A percentile compares a stretch with the other conserved stretches of the same genome.
Conservation (phyloP, 768 basidiomycete genomes). For the Hygrophorus pudorinus region DNA sequence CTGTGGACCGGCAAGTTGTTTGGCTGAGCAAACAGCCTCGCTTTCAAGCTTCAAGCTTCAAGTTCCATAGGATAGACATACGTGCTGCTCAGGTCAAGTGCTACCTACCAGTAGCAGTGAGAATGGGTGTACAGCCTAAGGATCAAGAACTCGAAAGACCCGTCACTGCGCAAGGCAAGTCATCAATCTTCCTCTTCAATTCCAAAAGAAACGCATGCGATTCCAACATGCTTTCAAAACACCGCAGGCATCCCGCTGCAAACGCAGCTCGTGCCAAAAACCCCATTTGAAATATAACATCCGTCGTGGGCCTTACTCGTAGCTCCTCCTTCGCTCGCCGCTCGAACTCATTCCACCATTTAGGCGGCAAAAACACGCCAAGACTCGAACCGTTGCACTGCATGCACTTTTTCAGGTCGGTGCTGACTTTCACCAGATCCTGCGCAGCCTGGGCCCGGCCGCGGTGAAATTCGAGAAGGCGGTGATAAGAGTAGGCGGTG, state of each 20-base stretch:
- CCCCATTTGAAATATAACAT: conserved; percentile 47
- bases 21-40: too few relatives aligned
- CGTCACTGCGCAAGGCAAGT: conserved; percentile 23
- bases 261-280: conserved; percentile 46
- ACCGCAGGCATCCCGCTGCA: conserved; percentile 47
- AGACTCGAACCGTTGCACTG: conserved; percentile 48
- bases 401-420: conserved; percentile 41
- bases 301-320: conserved; percentile 41
- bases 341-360: conserved; percentile 63
- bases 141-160: background rate
- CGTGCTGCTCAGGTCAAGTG: too few relatives aligned
- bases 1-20: too few relatives aligned
- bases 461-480: conserved; percentile 50
- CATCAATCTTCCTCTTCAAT: conserved; percentile 51
- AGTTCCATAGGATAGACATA: too few relatives aligned
- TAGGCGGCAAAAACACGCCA: conserved; percentile 40
- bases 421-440: conserved; percentile 28
- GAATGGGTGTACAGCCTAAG: too few relatives aligned
- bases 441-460: conserved; percentile 40
- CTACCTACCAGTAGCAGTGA: too few relatives aligned
- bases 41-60: too few relatives aligned
- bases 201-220: conserved; percentile 44
- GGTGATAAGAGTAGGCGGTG: conserved; percentile 59
- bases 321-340: conserved; percentile 50
- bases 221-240: conserved; percentile 55